These are phyloP conservation scores for Backusella tuberculispora DNA, from an alignment of 192 early-diverging fungal species.

Conservation along the genomic window DNA sequence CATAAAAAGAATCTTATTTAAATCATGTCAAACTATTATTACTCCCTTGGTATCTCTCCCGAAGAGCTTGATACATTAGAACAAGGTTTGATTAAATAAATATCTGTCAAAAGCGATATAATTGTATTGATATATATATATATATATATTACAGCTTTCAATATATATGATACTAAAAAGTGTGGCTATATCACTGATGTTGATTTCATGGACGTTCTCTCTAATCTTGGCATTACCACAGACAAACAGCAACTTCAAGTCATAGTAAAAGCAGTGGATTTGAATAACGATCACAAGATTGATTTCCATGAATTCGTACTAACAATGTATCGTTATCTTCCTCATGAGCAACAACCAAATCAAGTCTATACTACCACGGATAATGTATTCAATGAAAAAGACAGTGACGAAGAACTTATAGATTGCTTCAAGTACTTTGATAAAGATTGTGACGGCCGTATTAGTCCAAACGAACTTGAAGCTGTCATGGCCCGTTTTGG, in stretches of 20 bases:
- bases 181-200: constrained; percentile 17
- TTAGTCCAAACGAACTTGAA: constrained; percentile 28
- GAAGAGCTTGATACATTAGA: constrained; percentile 21
- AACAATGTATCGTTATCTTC: constrained; percentile 18
- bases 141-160: constrained; percentile 26
- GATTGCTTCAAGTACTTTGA: constrained; percentile 34
- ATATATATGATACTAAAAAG: constrained; percentile 24
- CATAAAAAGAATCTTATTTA: not conserved
- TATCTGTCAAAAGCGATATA: not conserved
- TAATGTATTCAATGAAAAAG: constrained; percentile 9
- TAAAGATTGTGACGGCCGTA: constrained; percentile 37
- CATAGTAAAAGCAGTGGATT: constrained; percentile 17
- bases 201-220: constrained; percentile 22
- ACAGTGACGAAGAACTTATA: constrained; percentile 24
- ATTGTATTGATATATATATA: constrained; percentile 10
- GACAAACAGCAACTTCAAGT: constrained; percentile 4
- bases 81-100: constrained; percentile 26
- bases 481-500: constrained; percentile 27
- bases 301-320: constrained; percentile 36
- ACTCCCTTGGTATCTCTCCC: constrained; percentile 17
- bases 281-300: constrained; percentile 32
- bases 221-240: constrained; percentile 10
- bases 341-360: constrained; percentile 6
- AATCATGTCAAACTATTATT: constrained; percentile 15
- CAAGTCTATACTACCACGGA: not conserved